These are phyloP conservation scores for Barbatosphaeria neglecta DNA, from an alignment of 495 filamentous ascomycete species.

Conservation along the genomic window DNA sequence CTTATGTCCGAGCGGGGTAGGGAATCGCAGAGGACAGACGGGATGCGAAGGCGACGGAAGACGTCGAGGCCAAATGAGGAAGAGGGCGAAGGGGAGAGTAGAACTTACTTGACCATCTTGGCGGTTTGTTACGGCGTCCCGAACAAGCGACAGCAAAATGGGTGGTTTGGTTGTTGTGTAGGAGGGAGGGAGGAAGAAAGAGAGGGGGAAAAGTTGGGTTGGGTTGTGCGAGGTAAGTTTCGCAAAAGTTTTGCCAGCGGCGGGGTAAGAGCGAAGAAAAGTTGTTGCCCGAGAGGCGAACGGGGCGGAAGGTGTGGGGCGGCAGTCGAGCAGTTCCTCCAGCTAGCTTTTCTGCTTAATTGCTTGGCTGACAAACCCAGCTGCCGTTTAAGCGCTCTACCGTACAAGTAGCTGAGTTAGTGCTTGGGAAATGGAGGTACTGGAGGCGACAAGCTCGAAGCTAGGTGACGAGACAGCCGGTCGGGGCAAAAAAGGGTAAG, in stretches of 20 bases:
- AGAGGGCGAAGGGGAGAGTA: slow-evolving; percentile 1
- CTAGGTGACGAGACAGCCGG: no score
- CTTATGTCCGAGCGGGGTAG: slow-evolving; percentile 37
- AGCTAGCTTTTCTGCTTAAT: no score
- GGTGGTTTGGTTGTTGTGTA: neutral
- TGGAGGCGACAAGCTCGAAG: no score
- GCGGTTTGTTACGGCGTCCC: slow-evolving; percentile 48
- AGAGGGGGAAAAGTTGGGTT: neutral
- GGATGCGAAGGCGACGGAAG: slow-evolving; percentile 2
- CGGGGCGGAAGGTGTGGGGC: no score
- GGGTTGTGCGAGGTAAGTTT: neutral
- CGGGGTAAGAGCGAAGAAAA: neutral
- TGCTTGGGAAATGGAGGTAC: no score
- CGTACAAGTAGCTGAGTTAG: no score
- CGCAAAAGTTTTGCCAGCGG: neutral
- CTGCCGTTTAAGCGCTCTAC: no score
- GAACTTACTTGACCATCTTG: slow-evolving; percentile 99
- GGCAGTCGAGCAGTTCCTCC: no score
- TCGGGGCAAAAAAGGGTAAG: no score
- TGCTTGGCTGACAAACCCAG: no score
- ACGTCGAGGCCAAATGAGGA: slow-evolving; percentile 6
- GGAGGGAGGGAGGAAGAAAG: neutral
- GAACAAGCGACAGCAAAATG: slow-evolving; percentile 7
- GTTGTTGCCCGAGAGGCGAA: neutral
- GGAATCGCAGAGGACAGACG: slow-evolving; percentile 2